These are phyloP conservation scores for Lycium ferocissimum DNA, from an alignment of 257 asterid species.

Conservation along the genomic window DNA sequence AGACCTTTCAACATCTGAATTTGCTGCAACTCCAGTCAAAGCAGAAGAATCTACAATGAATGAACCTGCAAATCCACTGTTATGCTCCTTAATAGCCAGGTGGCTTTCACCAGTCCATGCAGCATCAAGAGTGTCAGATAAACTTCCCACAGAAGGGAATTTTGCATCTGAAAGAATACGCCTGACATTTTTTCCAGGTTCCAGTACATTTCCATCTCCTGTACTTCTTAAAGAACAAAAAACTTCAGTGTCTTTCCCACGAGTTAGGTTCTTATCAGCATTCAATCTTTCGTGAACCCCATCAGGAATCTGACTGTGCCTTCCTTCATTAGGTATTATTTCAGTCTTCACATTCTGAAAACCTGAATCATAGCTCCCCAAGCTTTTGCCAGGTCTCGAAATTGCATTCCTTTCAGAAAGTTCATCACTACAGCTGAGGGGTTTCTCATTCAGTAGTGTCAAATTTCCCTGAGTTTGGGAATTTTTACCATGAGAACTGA, in stretches of 20 bases:
- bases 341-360: conserved; percentile 53
- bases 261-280: conserved; percentile 42
- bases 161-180: conserved; percentile 71
- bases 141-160: conserved; percentile 53
- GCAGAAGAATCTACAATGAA: conserved; percentile 18
- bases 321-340: conserved; percentile 42
- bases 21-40: conserved; percentile 14
- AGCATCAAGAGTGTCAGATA: conserved; percentile 87
- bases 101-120: conserved; percentile 86
- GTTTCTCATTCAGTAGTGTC: conserved; percentile 45
- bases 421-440: conserved; percentile 50
- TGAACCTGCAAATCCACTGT: conserved; percentile 12
- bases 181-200: conserved; percentile 53
- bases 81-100: conserved; percentile 25
- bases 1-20: conserved; percentile 10
- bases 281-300: conserved; percentile 46
- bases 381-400: conserved; percentile 62
- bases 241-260: conserved; percentile 37
- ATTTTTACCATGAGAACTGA: conserved; percentile 48
- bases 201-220: conserved; percentile 41
- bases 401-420: conserved; percentile 46
- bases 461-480: conserved; percentile 30
- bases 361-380: conserved; percentile 70
- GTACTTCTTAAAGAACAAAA: conserved; percentile 44
- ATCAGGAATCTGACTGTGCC: conserved; percentile 41